A percentile compares a stretch with the other conserved stretches of the same genome.
Evolutionary conservation across 2,329 filamentous ascomycete species (phyloP).

Genomic region (Aspergillus cejpii): DNA sequence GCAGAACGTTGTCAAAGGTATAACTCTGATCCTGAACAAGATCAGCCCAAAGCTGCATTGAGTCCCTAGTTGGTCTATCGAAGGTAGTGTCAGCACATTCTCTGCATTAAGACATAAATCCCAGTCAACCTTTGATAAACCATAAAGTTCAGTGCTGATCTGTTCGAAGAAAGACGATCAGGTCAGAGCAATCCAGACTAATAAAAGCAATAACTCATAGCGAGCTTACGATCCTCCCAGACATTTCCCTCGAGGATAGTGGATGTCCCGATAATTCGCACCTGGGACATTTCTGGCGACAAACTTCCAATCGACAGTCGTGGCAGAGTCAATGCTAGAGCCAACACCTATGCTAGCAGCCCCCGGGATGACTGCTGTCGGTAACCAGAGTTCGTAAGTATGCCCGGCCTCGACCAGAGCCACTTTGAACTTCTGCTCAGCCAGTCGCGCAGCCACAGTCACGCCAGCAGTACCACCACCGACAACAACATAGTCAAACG

Average conservation of each 20-base stretch:
- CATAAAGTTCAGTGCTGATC: slow-evolving; percentile 31
- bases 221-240: slow-evolving; percentile 29
- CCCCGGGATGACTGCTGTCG: slow-evolving; percentile 44
- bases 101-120: background rate
- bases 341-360: slow-evolving; percentile 20
- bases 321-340: slow-evolving; percentile 23
- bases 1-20: slow-evolving; percentile 25
- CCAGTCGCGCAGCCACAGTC: slow-evolving; percentile 47
- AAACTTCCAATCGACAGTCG: slow-evolving; percentile 47
- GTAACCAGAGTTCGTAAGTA: slow-evolving; percentile 49
- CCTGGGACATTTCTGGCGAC: slow-evolving; percentile 43
- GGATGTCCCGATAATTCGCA: slow-evolving; percentile 38
- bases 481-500: slow-evolving; percentile 30
- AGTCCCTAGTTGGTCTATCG: slow-evolving; percentile 21
- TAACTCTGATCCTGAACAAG: slow-evolving; percentile 29
- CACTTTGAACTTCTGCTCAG: slow-evolving; percentile 42
- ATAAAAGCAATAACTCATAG: too few relatives aligned
- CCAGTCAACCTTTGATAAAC: slow-evolving; percentile 26
- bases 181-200: background rate
- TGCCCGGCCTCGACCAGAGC: slow-evolving; percentile 39
- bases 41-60: slow-evolving; percentile 32
- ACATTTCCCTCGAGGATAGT: slow-evolving; percentile 27
- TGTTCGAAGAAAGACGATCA: slow-evolving; percentile 5
- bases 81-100: background rate
- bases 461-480: slow-evolving; percentile 37